Base-by-base conservation (phyloP, 768 basidiomycete species). In the Mycena pura region DNA sequence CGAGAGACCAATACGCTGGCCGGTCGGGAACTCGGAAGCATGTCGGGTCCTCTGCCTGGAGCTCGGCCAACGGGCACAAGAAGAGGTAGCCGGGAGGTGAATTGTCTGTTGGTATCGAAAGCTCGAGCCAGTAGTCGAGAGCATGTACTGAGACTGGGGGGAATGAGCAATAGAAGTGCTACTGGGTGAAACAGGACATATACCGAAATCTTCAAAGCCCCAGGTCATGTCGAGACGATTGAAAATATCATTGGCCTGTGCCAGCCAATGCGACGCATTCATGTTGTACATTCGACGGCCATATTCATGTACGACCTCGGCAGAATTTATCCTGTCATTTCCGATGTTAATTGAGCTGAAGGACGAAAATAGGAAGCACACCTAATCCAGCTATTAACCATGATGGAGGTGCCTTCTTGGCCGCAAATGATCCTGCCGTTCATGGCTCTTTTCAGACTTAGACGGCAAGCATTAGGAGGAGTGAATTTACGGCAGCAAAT, bases 231-330 rank as follows among this genome's bases (percentile, higher is more conserved):
- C 47, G 47, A 48, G 47, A 34, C 19, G n/a, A 34, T 48, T 48
- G 31, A 48, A 48, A 48, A 34, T 48, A 34, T 48, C n/a, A 34
- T 34, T 21, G 47, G 47, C 47, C 31, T 48, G 47, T 48, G 44
- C 44, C 24, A 45, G 44, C 44, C 44, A 45, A 28, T 27, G 24
- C 25, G 44, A 28, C 4, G 25, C n/a, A 22, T 34, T 5, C 4
- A 34, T 19, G 31, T 32, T 21, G 31, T 34, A 34, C 15, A 48
- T 45, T 45, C 44, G 44, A 45, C 44, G 44, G 24, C 44, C 9
- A 45, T 45, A 45, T 45, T 45, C 25, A 32, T 48, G 3, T 25
- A 34, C 47, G 32, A 48, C 47, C 3, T 21, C 29, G 19, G 47
- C 47, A 34, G 47, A 48, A 48, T 34, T 32, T 48, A 48, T 34